phyloP scores from a whole-genome alignment of 768 basidiomycete genomes.

The Leucosporidium yakuticum region DNA sequence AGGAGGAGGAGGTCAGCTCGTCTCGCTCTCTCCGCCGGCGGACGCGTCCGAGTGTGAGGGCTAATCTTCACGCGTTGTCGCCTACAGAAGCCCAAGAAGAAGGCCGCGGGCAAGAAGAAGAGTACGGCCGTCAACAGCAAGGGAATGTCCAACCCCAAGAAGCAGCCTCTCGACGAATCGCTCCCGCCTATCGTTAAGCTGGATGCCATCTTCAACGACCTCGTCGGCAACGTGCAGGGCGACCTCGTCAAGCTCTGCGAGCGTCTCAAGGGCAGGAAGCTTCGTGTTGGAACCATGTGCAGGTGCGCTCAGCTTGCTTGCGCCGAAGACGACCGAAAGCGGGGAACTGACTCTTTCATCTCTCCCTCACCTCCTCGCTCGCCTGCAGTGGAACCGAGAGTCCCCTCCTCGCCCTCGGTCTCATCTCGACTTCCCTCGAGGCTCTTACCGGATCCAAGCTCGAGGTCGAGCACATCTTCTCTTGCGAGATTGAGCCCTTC shows the following conservation, averaged over 20 bases:
- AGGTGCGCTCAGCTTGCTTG: conserved; percentile 33
- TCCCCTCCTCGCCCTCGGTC: conserved; percentile 78
- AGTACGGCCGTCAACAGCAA: not conserved
- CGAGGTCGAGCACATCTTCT: conserved; percentile 52
- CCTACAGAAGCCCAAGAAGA: not conserved
- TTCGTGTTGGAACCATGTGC: conserved; percentile 92
- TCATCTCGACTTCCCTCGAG: conserved; percentile 69
- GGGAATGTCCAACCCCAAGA: not conserved
- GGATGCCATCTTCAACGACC: conserved; percentile 67
- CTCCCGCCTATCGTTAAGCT: conserved; percentile 66
- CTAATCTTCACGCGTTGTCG: not conserved
- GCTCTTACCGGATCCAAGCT: conserved; percentile 72
- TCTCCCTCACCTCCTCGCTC: too few species aligned
- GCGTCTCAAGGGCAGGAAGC: conserved; percentile 59
- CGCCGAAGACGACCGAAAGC: not conserved
- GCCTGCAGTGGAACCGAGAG: conserved; percentile 88
- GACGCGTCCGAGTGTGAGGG: not conserved
- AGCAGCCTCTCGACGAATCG: conserved; percentile 12
- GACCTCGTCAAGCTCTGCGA: conserved; percentile 40
- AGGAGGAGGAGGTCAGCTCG: not conserved
- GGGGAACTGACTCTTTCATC: not conserved
- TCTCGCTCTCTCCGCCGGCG: not conserved
- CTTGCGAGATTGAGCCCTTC: conserved; percentile 62
- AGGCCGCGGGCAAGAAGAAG: not conserved
- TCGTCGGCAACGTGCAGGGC: conserved; percentile 60